Base-by-base conservation (phyloP, 129 eudicot species). In the Artemisia tridentata region DNA sequence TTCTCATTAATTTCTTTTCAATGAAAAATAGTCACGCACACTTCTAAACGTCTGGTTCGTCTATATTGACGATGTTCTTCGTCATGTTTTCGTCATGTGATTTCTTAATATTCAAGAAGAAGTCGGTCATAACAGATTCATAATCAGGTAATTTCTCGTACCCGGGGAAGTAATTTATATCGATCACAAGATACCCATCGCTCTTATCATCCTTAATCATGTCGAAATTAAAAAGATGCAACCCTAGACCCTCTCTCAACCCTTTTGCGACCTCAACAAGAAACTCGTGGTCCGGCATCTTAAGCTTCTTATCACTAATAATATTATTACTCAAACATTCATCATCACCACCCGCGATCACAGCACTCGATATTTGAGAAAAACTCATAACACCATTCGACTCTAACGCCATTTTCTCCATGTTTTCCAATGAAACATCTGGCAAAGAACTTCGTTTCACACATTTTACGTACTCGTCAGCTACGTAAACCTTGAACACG, bases 401-500 rank as follows among this genome's bases (percentile, higher is more conserved):
- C 25, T 50, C 74, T 9, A 81, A 51, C 4, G 46, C 54, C 12
- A 64, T 62, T 34, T 50, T 64, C 54, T 54, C 69, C 53, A 80
- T 5, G 11, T 63, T 80, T 6, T 73, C 72, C 10, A 23, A 27
- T 2, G 72, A 78, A 23, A 86, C 62, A 78, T 92, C 95, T 7
- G 95, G 87, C 61, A 92, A 70, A 1, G 98, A 92, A 14, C 55
- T 75, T 77, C 98, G 73, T 69, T 63, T 82, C 64, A 83, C 97
- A 13, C 97, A 91, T 41, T 73, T 72, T 15, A 86, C 81, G 20
- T 91, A 79, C 0, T 72, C 69, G 0, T 84, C 97, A 0, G 82
- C 96, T 0, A 91, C 97, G n/a, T 88, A 91, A 6, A 91, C 90
- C 72, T 91, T 91, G 53, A 88, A 91, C 34, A 91, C 53, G 12